Evolutionary conservation across 1,284 basidiomycete species (phyloP), one percentile per base, ranked within the genome.

Genomic region (Rhodotorula sp.): DNA sequence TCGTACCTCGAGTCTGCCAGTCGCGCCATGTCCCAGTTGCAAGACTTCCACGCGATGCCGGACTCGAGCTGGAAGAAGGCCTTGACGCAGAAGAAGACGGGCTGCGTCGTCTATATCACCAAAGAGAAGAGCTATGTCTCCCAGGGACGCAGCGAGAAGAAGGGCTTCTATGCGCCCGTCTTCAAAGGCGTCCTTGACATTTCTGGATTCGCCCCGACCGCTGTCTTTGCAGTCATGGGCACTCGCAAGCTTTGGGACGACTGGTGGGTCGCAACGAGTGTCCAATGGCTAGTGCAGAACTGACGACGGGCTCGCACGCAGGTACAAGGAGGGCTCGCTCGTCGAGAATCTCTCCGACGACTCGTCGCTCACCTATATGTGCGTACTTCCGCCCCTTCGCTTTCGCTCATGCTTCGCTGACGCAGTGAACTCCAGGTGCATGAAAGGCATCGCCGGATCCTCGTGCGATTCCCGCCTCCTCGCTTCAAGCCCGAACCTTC

Each of bases 281-380:
- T 52, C 13, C 24, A 18, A 10, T 26, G 26, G 37, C 24, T 37
- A 31, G 26, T 24, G 30, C 22, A 40, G 7, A 44, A 26, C 34
- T 46, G 34, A 18, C 10, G 37, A 11, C 28, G 7, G 4, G 16
- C 26, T 40, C 48, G 22, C 53, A 3, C 3, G 20, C 44, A 62
- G 65, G 61, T 59, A 59, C 48, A 62, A 75, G 64, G 70, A 75
- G 37, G 77, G 77, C 26, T 75, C 77, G 37, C 68, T 78, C 62
- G 77, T 78, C 30, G 75, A 73, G 50, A 76, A 78, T 40, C 66
- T 78, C 28, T 73, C 62, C 40, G 75, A 77, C 56, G 68, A 70
- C 30, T 70, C 75, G 44, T 76, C 75, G 18, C 62, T 78, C 55
- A 77, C 76, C 40, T 78, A 78, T 65, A 77, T 77, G 77, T 72